A percentile compares a stretch with the other conserved stretches of the same genome.
Conservation (phyloP, 2,329 filamentous ascomycete species). For the Teratosphaeria pseudoeucalypti region DNA sequence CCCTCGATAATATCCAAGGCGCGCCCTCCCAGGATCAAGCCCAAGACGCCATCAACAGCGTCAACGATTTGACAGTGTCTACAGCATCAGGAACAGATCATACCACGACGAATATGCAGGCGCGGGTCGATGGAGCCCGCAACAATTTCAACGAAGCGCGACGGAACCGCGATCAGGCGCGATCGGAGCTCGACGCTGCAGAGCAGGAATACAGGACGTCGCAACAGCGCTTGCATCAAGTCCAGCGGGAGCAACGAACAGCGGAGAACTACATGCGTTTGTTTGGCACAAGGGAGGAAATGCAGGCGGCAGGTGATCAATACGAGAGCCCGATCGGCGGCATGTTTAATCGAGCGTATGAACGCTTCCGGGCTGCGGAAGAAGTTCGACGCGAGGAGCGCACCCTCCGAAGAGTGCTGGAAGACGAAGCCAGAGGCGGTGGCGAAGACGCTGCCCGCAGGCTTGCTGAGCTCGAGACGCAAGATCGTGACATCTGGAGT, state of each 20-base stretch:
- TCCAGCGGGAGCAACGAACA: conserved; percentile 26
- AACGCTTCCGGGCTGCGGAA: conserved; percentile 35
- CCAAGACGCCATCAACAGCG: conserved; percentile 13
- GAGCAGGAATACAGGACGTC: conserved; percentile 24
- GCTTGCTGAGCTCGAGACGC: conserved; percentile 13
- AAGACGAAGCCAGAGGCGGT: conserved; percentile 18
- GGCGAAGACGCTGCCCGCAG: conserved; percentile 11
- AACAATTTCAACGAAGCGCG: conserved; percentile 23
- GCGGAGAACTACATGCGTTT: conserved; percentile 31
- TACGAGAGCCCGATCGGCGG: conserved; percentile 39
- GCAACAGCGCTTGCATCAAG: conserved; percentile 21
- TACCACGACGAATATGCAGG: conserved; percentile 17
- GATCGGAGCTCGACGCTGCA: conserved; percentile 22
- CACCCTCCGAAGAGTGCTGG: conserved; percentile 22
- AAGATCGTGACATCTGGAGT: conserved; percentile 22
- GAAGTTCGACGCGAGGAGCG: conserved; percentile 25
- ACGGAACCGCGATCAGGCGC: conserved; percentile 23
- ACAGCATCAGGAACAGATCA: conserved; percentile 13
- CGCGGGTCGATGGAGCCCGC: conserved; percentile 22
- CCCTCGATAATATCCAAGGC: conserved; percentile 19
- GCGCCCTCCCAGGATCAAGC: conserved; percentile 11
- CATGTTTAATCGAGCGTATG: conserved; percentile 37
- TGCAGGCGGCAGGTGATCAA: conserved; percentile 34
- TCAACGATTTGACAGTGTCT: conserved; percentile 11
- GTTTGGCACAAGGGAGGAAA: conserved; percentile 38